Evolutionary conservation across 2,329 filamentous ascomycete genomes (phyloP), one percentile per base, ranked within the genome.

Genomic region (Xylariaceae sp.): DNA sequence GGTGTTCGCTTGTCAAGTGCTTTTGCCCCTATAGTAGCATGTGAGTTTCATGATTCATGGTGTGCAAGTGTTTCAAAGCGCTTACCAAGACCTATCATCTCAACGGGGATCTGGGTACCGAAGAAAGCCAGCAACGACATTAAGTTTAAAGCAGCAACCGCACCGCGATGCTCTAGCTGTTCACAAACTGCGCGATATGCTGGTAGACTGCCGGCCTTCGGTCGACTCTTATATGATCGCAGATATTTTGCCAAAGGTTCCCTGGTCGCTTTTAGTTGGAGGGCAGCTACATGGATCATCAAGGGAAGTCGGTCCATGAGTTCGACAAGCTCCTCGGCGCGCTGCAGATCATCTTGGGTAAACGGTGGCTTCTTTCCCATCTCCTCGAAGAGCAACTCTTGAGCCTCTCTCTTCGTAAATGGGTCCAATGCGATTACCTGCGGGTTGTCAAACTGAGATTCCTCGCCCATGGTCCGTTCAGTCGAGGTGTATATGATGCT

Each of bases 401-500:
- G 79, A 0, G 83, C 85, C 55, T 87, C 80, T 45, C 77, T 69
- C 1, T 78, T 73, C 1, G 76, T 74, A 7, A 88, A 70, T 1
- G 77, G 69, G 18, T 76, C 77, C 5, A 88, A 72, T 43, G 76
- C 75, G 47, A 88, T 76, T 5, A 75, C 73, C 67, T 75, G 77
- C 57, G 71, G 85, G 70, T 76, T 86, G 74, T 77, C 82, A 70
- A 73, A 87, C 54, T 71, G 78, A 67, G 76, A 80, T 66, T 75
- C 80, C 66, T 76, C 82, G 1, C 71, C 72, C 13, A 75, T 72
- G 3, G 80, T 80, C 37, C 76, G 75, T 59, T 87, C 83, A 0
- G 86, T 80, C 0, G 84, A 87, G 0, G 85, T 88, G 61, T 85
- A 86, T 22, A 89, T 85, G 45, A 88, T 77, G 61, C 80, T 83